A percentile compares a stretch with the other conserved stretches of the same genome.
Conservation (phyloP, 192 early-diverging fungal species). For the Umbelopsis ramanniana region DNA sequence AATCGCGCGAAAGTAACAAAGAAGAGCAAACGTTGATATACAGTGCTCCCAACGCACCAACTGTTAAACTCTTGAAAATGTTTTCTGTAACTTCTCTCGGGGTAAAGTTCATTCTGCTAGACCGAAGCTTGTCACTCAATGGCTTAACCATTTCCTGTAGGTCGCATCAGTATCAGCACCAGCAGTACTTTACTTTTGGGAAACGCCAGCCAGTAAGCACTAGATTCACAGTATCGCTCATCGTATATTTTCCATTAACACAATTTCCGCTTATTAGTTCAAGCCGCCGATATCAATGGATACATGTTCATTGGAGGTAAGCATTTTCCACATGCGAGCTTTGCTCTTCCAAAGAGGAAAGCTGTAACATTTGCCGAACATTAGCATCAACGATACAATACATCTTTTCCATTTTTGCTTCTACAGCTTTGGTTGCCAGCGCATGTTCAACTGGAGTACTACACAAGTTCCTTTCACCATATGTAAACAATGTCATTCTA, state of each 20-base stretch:
- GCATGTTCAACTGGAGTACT: conserved; percentile 40
- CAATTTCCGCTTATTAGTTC: conserved; percentile 24
- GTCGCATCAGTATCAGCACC: conserved; percentile 35
- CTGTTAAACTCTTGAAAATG: conserved; percentile 33
- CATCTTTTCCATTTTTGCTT: conserved; percentile 26
- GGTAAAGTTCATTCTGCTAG: conserved; percentile 17
- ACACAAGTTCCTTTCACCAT: conserved; percentile 41
- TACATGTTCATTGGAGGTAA: conserved; percentile 44
- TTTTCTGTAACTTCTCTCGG: conserved; percentile 41
- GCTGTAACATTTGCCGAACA: background rate
- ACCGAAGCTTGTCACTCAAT: background rate
- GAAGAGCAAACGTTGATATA: conserved; percentile 26
- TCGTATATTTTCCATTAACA: too few relatives aligned
- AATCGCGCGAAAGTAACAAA: background rate
- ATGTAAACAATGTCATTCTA: conserved; percentile 34
- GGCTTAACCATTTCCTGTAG: background rate
- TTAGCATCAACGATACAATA: conserved; percentile 37
- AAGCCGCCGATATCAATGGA: conserved; percentile 33
- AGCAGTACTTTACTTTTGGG: conserved; percentile 39
- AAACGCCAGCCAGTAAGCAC: conserved; percentile 38
- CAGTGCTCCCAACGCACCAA: conserved; percentile 33
- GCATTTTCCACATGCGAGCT: background rate
- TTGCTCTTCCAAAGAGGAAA: background rate
- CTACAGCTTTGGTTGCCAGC: conserved; percentile 36
- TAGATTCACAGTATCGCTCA: too few relatives aligned